Evolutionary conservation across 140 eudicot genomes (phyloP).

Genomic region (Cichorium intybus): DNA sequence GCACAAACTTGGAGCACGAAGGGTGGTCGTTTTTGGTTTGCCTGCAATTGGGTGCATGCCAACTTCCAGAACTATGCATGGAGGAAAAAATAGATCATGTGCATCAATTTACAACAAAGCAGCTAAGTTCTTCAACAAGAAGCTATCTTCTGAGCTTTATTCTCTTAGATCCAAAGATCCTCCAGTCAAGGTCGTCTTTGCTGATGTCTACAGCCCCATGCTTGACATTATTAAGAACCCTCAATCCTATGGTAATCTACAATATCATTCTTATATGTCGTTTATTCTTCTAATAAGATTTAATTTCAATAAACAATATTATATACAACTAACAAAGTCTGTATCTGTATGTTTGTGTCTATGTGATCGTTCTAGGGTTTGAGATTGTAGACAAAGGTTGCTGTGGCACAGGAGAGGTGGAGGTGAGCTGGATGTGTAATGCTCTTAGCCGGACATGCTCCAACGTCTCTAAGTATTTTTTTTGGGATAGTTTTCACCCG

Average conservation of each 20-base stretch:
- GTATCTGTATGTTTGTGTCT: not conserved
- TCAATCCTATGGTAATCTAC: conserved; percentile 42
- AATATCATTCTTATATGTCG: not conserved
- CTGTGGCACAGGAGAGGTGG: conserved; percentile 58
- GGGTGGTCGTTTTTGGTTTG: conserved; percentile 36
- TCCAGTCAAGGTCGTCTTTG: conserved; percentile 32
- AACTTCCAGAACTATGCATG: conserved; percentile 41
- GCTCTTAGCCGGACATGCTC: conserved; percentile 25
- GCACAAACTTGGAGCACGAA: conserved; percentile 46
- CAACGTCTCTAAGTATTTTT: conserved; percentile 39
- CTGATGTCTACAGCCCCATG: conserved; percentile 51
- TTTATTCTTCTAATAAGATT: not conserved
- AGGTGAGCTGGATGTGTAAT: conserved; percentile 50
- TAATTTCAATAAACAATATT: not conserved
- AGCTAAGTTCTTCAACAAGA: conserved; percentile 37
- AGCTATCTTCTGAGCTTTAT: conserved; percentile 29
- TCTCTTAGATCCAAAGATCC: conserved; percentile 35
- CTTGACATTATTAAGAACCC: conserved; percentile 47
- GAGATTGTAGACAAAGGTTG: conserved; percentile 51
- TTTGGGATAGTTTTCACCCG: conserved; percentile 74
- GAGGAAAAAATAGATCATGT: conserved; percentile 45
- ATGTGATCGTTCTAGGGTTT: conserved; percentile 28
- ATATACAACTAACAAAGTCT: not conserved
- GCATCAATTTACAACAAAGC: conserved; percentile 33
- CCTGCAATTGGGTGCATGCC: conserved; percentile 75